Evolutionary conservation across 768 basidiomycete species (phyloP).

Genomic region (Mycena epipterygia): DNA sequence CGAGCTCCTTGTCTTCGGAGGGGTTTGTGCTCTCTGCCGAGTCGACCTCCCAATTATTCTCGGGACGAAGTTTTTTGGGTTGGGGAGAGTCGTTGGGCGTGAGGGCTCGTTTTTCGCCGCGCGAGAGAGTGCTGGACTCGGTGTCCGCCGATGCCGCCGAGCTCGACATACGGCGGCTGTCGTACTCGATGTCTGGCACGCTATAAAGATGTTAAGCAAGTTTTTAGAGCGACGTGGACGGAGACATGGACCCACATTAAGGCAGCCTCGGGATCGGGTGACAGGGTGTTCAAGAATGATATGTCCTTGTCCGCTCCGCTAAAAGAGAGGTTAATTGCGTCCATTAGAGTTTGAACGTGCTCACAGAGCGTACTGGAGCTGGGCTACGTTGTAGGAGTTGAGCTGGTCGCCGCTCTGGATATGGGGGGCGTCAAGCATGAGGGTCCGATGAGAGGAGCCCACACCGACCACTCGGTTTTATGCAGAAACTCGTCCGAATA

Average conservation of each 20-base stretch:
- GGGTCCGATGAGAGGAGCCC: slow-evolving; percentile 25
- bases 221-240: background rate
- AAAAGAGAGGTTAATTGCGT: slow-evolving; percentile 21
- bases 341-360: slow-evolving; percentile 7
- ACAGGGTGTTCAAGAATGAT: slow-evolving; percentile 35
- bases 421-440: slow-evolving; percentile 72
- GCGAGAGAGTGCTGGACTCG: slow-evolving; percentile 72
- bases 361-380: slow-evolving; percentile 73
- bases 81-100: slow-evolving; percentile 70
- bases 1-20: slow-evolving; percentile 55
- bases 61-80: slow-evolving; percentile 62
- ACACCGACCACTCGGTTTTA: slow-evolving; percentile 40
- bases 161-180: slow-evolving; percentile 81
- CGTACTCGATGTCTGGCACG: slow-evolving; percentile 69
- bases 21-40: slow-evolving; percentile 41
- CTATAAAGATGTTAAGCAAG: slow-evolving; percentile 28
- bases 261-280: slow-evolving; percentile 50
- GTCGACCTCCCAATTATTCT: slow-evolving; percentile 51
- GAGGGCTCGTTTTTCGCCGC: slow-evolving; percentile 70
- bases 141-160: slow-evolving; percentile 80
- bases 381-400: slow-evolving; percentile 72
- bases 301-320: slow-evolving; percentile 36
- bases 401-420: slow-evolving; percentile 57
- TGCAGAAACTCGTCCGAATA: slow-evolving; percentile 37
- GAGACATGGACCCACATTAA: slow-evolving; percentile 56